These are phyloP conservation scores for Moelleriella libera DNA, from an alignment of 2,329 filamentous ascomycete species.

Conservation along the genomic window DNA sequence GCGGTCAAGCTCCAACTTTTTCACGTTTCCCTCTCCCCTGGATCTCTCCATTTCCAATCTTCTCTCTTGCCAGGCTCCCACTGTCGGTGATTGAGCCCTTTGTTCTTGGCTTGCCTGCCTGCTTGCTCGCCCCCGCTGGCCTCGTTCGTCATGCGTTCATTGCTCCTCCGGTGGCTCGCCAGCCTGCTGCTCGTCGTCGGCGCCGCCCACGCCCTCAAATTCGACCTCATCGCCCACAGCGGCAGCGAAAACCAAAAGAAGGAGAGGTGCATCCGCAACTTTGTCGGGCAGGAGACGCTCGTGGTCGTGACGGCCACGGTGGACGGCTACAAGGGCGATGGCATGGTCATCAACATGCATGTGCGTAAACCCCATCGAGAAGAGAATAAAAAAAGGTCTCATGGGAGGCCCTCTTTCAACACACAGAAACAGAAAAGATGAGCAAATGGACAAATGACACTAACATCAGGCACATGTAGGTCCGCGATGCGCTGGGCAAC, in stretches of 20 bases:
- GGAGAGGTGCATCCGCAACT: slow-evolving; percentile 92
- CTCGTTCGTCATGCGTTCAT: slow-evolving; percentile 26
- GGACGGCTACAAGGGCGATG: slow-evolving; percentile 76
- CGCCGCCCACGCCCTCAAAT: slow-evolving; percentile 63
- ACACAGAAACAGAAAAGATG: neutral
- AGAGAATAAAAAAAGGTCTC: neutral
- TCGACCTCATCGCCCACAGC: slow-evolving; percentile 67
- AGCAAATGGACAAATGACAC: neutral
- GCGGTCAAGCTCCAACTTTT: no score
- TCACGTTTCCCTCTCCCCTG: no score
- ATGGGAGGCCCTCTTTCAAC: no score
- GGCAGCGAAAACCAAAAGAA: slow-evolving; percentile 38
- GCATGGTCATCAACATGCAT: slow-evolving; percentile 87
- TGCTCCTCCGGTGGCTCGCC: slow-evolving; percentile 46
- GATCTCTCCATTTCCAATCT: no score
- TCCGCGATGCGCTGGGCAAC: slow-evolving; percentile 89
- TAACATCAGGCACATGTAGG: slow-evolving; percentile 54
- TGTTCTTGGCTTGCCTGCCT: no score
- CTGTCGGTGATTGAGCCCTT: no score
- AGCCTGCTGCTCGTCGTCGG: slow-evolving; percentile 41
- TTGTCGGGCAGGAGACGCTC: slow-evolving; percentile 79
- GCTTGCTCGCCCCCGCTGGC: neutral
- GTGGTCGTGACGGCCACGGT: slow-evolving; percentile 90
- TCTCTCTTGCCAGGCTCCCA: no score
- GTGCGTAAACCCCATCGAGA: slow-evolving; percentile 40